phyloP scores from a whole-genome alignment of 2,329 filamentous ascomycete species.

The Albophoma yamanashiensis region DNA sequence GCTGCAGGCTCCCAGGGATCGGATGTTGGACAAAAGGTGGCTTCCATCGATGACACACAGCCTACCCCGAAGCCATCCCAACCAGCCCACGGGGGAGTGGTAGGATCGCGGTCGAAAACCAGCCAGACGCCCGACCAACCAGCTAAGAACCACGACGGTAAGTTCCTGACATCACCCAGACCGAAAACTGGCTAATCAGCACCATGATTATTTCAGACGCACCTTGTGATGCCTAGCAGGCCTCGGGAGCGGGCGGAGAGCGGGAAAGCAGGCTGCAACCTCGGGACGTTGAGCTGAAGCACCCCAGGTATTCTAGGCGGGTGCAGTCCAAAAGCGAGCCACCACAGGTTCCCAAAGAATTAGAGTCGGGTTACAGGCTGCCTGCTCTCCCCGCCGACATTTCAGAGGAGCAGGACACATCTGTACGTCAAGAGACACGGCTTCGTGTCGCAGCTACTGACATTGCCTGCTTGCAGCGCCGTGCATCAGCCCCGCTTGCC shows the following conservation, averaged over 20 bases:
- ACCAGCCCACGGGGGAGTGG: not conserved
- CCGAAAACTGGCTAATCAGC: not conserved
- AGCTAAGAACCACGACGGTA: conserved; percentile 4
- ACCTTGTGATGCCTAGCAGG: conserved; percentile 8
- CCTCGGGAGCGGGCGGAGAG: conserved; percentile 9
- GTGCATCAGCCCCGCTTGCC: conserved; percentile 15
- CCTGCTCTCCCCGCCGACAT: not conserved
- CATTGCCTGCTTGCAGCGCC: conserved; percentile 8
- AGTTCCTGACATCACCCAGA: not conserved
- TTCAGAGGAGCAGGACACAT: not conserved
- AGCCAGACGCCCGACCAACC: not conserved
- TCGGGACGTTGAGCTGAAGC: conserved; percentile 14
- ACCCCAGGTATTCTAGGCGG: conserved; percentile 30
- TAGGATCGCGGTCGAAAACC: no score
- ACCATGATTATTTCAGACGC: conserved; percentile 9
- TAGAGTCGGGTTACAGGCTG: conserved; percentile 5
- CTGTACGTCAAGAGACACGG: conserved; percentile 3
- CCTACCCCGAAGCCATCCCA: not conserved
- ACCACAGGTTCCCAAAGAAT: conserved; percentile 12
- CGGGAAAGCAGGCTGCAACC: conserved; percentile 3
- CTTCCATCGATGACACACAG: not conserved
- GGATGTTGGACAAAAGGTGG: not conserved
- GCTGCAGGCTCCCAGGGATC: conserved; percentile 7
- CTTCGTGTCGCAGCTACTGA: not conserved
- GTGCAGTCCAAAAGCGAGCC: conserved; percentile 38